A percentile compares a stretch with the other conserved stretches of the same genome.
Conservation (phyloP, 805 yeast genomes). For the Teunomyces funiuensis region DNA sequence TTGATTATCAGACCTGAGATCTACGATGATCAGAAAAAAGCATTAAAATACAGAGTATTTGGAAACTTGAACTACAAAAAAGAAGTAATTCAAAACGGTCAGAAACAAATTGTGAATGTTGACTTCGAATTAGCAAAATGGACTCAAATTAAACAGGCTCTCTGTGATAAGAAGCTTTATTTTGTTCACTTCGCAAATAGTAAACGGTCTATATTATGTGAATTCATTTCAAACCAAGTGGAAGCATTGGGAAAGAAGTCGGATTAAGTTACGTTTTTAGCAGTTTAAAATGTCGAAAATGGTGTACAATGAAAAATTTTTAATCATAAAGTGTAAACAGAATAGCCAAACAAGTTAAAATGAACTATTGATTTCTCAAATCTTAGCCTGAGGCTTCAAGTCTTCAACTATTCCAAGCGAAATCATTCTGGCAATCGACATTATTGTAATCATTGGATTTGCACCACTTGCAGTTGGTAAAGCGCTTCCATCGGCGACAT, state of each 20-base stretch:
- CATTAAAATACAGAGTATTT: conserved; percentile 28
- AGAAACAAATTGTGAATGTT: conserved; percentile 7
- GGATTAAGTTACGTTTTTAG: too few species aligned
- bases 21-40: conserved; percentile 23
- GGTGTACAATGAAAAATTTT: too few species aligned
- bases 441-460: conserved; percentile 27
- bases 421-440: conserved; percentile 24
- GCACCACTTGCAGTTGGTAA: conserved; percentile 31
- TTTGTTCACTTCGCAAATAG: conserved; percentile 24
- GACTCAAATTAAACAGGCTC: conserved; percentile 24
- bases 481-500: conserved; percentile 29
- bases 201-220: conserved; percentile 25
- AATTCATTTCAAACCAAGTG: conserved; percentile 28
- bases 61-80: conserved; percentile 22
- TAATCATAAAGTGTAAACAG: too few species aligned
- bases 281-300: too few species aligned
- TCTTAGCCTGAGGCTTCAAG: conserved; percentile 10
- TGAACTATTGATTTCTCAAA: too few species aligned
- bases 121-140: conserved; percentile 36
- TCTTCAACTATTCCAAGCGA: conserved; percentile 21
- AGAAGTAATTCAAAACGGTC: conserved; percentile 3
- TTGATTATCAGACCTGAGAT: conserved; percentile 23
- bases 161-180: conserved; percentile 25
- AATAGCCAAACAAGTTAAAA: too few species aligned
- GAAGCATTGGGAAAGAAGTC: conserved; percentile 16